Conservation (phyloP, 2,329 filamentous ascomycete species). For the Aspergillus sp. region DNA sequence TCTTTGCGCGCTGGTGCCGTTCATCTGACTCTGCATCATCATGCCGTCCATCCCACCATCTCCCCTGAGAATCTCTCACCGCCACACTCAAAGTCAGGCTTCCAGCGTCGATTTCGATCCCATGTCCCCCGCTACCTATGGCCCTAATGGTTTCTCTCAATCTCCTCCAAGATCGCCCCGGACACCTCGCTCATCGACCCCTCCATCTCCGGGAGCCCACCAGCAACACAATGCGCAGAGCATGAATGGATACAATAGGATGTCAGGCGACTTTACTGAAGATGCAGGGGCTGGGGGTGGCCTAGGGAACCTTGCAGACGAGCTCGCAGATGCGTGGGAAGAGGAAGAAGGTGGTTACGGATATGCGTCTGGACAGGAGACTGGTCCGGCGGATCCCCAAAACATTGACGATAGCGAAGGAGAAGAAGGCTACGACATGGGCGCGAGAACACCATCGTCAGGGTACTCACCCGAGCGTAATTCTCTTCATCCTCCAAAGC, state of each 20-base stretch:
- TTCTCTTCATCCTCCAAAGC: conserved; percentile 31
- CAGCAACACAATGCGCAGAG: conserved; percentile 32
- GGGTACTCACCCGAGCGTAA: conserved; percentile 17
- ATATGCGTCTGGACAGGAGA: conserved; percentile 35
- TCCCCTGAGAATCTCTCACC: conserved; percentile 34
- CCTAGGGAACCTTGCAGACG: conserved; percentile 59
- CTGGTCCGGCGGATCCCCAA: conserved; percentile 23
- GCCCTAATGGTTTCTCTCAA: conserved; percentile 22
- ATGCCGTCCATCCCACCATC: conserved; percentile 28
- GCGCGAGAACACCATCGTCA: conserved; percentile 19
- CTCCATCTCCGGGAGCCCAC: conserved; percentile 34
- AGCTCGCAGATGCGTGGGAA: conserved; percentile 57
- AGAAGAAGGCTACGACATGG: conserved; percentile 27
- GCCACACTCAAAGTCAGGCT: conserved; percentile 26
- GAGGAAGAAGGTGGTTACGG: conserved; percentile 46
- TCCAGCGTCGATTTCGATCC: conserved; percentile 34
- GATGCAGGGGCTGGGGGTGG: conserved; percentile 37
- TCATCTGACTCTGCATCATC: conserved; percentile 2
- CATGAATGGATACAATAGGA: conserved; percentile 31
- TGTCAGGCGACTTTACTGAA: conserved; percentile 35
- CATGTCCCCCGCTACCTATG: conserved; percentile 27
- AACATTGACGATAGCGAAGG: conserved; percentile 25
- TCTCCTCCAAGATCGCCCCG: conserved; percentile 20
- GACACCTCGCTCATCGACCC: conserved; percentile 31
- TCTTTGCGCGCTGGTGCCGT: neutral